Base-by-base conservation (phyloP, 2,329 filamentous ascomycete genomes). In the Ascochyta fabae region DNA sequence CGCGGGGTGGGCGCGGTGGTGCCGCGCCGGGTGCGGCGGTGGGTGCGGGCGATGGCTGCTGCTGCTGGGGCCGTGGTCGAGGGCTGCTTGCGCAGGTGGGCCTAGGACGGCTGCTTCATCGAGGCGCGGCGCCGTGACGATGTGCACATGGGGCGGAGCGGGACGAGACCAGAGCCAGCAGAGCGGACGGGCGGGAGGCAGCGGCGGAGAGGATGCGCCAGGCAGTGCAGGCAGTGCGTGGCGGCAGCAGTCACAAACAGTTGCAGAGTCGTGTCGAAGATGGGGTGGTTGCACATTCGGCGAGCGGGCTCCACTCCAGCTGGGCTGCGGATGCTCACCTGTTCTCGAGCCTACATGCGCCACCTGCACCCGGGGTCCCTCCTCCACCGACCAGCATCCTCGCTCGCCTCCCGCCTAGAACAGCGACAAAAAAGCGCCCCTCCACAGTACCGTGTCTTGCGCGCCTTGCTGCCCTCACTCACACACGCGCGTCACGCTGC, bases 91-190 rank as follows among this genome's bases (percentile, higher is more conserved):
- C 66, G 64, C 70, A 65, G 61, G 67, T 60, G 59, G 61, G 68
- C 55, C 68, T 70, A 73, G 66, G 62, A 72, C 62, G 71, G 72
- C 68, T 73, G 70, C 72, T 74, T 72, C 73, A 75, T 75, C 61
- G 70, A 68, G 64, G 67, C 67, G 66, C 59, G 46, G 44, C 53
- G 48, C 48, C 48, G 48, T 27, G 43, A 40, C 35, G 19, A 26
- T 27, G 61, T 58, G 64, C 60, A 51, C 66, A 67, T 51, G 43
- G 53, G 47, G 38, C 31, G 31, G 50, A 47, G 52, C 33, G 52
- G 22, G 48, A 44, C 34, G 12, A 27, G 29, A 12, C 31, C 38
- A 16, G 13, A 26, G 19, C 66, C 56, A 62, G 64, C 61, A 51
- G 58, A 44, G 49, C 45, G 50, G 27, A 48, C 36, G 26, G 45